Evolutionary conservation across 2,329 filamentous ascomycete species (phyloP).

Genomic region (Chaetothyriales sp.): DNA sequence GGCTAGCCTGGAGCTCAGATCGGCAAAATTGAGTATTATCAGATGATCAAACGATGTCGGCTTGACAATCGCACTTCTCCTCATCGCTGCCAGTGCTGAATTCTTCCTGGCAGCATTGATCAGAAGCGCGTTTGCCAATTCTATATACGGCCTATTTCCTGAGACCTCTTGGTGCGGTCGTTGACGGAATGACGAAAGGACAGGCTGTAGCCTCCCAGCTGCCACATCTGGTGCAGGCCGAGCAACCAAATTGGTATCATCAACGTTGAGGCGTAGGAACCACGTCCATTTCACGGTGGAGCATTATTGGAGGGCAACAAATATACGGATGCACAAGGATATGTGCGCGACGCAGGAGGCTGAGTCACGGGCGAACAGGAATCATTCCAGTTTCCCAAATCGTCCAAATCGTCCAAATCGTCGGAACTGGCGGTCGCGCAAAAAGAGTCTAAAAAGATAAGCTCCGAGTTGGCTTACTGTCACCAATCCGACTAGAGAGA

Average conservation of each 20-base stretch:
- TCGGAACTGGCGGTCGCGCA: neutral
- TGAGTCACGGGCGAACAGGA: neutral
- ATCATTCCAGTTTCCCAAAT: neutral
- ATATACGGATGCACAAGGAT: neutral
- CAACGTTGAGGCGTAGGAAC: no score
- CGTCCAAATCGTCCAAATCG: neutral
- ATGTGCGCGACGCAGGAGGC: no score
- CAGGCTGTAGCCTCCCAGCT: slow-evolving; percentile 1
- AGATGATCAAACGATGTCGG: slow-evolving; percentile 16
- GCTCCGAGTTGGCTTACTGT: neutral
- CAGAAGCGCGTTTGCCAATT: neutral
- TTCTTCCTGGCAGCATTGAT: slow-evolving; percentile 9
- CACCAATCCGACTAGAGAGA: neutral
- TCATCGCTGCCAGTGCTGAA: slow-evolving; percentile 13
- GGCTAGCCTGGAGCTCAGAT: slow-evolving; percentile 14
- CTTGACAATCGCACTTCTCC: slow-evolving; percentile 10
- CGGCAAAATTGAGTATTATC: slow-evolving; percentile 15
- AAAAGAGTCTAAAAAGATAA: neutral
- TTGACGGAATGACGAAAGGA: slow-evolving; percentile 1
- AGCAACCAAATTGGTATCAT: neutral
- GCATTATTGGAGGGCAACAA: neutral
- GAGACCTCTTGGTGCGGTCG: neutral
- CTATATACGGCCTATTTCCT: neutral
- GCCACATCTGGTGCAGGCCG: slow-evolving; percentile 2
- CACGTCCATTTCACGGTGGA: neutral